Evolutionary conservation across 2,329 filamentous ascomycete genomes (phyloP).

Genomic region (Xylariaceae sp.): DNA sequence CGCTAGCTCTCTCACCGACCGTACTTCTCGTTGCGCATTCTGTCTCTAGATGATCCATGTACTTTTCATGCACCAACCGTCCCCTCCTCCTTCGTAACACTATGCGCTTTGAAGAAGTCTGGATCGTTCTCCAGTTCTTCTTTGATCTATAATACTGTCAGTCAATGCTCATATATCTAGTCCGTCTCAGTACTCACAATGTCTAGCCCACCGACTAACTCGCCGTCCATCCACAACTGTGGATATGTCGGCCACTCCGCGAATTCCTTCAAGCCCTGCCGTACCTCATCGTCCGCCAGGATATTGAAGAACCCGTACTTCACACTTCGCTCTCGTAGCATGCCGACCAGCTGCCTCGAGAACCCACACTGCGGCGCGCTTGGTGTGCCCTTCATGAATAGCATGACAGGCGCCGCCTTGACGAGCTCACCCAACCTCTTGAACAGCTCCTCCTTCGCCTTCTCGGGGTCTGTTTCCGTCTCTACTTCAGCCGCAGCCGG

Average conservation of each 20-base stretch:
- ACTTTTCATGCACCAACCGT: constrained; percentile 23
- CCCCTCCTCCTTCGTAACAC: constrained; percentile 41
- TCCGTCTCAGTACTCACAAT: constrained; percentile 58
- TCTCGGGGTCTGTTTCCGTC: constrained; percentile 41
- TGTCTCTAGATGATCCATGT: too few species aligned
- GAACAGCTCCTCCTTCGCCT: constrained; percentile 79
- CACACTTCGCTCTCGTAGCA: constrained; percentile 83
- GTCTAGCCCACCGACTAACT: constrained; percentile 88
- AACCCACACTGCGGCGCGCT: constrained; percentile 87
- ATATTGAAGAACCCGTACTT: constrained; percentile 99
- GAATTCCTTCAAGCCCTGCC: constrained; percentile 93
- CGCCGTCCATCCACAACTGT: constrained; percentile 86
- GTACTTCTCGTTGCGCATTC: too few species aligned
- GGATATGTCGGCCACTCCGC: constrained; percentile 99
- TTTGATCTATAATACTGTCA: constrained; percentile 66
- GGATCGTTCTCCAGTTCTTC: constrained; percentile 84
- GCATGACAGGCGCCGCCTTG: constrained; percentile 94
- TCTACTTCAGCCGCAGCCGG: constrained; percentile 26
- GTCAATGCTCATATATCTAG: not conserved
- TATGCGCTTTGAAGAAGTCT: constrained; percentile 76
- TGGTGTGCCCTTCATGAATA: constrained; percentile 98
- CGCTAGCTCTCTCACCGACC: too few species aligned
- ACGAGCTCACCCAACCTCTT: constrained; percentile 79
- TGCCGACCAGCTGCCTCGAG: constrained; percentile 79
- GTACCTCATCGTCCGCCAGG: constrained; percentile 91